These are phyloP conservation scores for Pseudopithomyces maydicus DNA, from an alignment of 2,329 filamentous ascomycete genomes.

Conservation along the genomic window DNA sequence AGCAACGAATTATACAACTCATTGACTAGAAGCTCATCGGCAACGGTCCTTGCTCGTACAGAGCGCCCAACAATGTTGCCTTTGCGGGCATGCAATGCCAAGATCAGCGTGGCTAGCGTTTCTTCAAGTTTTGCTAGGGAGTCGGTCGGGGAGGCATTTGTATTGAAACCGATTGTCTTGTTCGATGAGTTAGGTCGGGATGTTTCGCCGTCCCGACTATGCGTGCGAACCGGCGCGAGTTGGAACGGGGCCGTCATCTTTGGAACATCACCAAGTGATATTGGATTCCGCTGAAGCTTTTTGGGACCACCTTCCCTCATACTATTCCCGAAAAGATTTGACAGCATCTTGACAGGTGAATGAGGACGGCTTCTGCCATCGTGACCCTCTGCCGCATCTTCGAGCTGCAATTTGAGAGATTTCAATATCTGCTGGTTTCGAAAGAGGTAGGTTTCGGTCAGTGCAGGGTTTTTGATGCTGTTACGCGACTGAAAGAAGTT, in stretches of 20 bases:
- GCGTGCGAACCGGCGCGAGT: slow-evolving; percentile 43
- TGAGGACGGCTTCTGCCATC: slow-evolving; percentile 70
- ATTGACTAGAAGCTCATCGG: slow-evolving; percentile 81
- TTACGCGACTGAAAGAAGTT: slow-evolving; percentile 74
- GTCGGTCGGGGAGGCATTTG: slow-evolving; percentile 26
- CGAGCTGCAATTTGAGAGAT: slow-evolving; percentile 66
- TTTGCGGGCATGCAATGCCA: slow-evolving; percentile 81
- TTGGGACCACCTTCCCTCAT: slow-evolving; percentile 46
- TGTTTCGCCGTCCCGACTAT: slow-evolving; percentile 40
- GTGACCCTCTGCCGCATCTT: slow-evolving; percentile 60
- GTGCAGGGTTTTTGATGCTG: slow-evolving; percentile 65
- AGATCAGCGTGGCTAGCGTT: slow-evolving; percentile 81
- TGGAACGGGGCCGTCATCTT: slow-evolving; percentile 39
- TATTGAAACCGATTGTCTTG: slow-evolving; percentile 37
- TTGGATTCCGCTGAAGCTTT: slow-evolving; percentile 40
- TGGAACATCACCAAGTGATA: slow-evolving; percentile 43
- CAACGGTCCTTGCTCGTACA: slow-evolving; percentile 70
- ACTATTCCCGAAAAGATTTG: slow-evolving; percentile 74
- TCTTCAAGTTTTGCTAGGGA: slow-evolving; percentile 75
- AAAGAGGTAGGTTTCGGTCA: slow-evolving; percentile 72
- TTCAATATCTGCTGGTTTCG: slow-evolving; percentile 80
- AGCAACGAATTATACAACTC: slow-evolving; percentile 88
- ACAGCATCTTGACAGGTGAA: slow-evolving; percentile 91
- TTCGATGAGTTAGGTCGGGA: slow-evolving; percentile 41
- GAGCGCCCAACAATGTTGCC: slow-evolving; percentile 83